A percentile compares a stretch with the other conserved stretches of the same genome.
Evolutionary conservation across 441 rosid species (phyloP).

Genomic region (Corymbia citriodora): DNA sequence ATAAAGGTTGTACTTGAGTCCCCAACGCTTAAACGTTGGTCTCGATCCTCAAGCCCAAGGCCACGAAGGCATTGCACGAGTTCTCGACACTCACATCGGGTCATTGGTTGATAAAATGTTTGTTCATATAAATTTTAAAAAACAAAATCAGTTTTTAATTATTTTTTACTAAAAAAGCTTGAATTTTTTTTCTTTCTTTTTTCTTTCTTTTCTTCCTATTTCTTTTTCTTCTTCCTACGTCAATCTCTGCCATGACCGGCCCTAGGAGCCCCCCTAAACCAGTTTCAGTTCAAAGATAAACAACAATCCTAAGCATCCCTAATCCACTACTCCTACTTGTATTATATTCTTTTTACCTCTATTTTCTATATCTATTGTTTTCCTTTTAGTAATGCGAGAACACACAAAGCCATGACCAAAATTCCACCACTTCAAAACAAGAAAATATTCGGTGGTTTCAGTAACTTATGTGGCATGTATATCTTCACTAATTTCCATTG

Average conservation of each 20-base stretch:
- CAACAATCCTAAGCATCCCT: not conserved
- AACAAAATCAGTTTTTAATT: fast-evolving
- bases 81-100: fast-evolving
- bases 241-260: fast-evolving
- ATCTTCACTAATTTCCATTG: no score
- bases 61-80: not conserved
- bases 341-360: not conserved
- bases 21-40: fast-evolving
- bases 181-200: fast-evolving
- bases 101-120: not conserved
- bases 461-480: no score
- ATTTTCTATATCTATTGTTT: not conserved
- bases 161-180: no score
- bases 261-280: not conserved
- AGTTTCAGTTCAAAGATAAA: not conserved
- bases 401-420: not conserved
- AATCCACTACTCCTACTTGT: not conserved
- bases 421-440: not conserved
- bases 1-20: not conserved
- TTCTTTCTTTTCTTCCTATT: no score
- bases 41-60: not conserved
- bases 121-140: fast-evolving
- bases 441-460: no score
- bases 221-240: not conserved
- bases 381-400: not conserved